Evolutionary conservation across 148 eudicot species (phyloP).

Genomic region (Cornus florida): DNA sequence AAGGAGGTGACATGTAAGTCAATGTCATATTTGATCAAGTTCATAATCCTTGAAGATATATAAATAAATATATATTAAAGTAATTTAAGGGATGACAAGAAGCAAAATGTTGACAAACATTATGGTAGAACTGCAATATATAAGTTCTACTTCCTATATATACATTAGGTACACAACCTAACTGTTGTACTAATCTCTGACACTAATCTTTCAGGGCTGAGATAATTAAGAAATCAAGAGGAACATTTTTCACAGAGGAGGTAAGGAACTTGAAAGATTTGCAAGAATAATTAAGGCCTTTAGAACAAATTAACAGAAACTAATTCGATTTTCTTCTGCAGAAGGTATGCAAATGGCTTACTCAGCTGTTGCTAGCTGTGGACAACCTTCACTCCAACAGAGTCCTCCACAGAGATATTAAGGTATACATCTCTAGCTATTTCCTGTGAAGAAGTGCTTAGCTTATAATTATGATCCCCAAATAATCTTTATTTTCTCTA

Average conservation of each 20-base stretch:
- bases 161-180: neutral
- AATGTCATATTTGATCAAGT: neutral
- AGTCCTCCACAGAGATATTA: slow-evolving; percentile 75
- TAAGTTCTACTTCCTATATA: no score
- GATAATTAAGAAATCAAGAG: slow-evolving; percentile 56
- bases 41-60: neutral
- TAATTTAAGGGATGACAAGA: neutral
- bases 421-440: slow-evolving; percentile 40
- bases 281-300: neutral
- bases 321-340: slow-evolving; percentile 22
- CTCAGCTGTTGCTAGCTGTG: slow-evolving; percentile 68
- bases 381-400: slow-evolving; percentile 84
- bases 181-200: neutral
- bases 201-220: slow-evolving; percentile 42
- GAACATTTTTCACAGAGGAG: slow-evolving; percentile 69
- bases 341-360: slow-evolving; percentile 84
- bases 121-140: no score
- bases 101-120: neutral
- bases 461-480: neutral
- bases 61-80: no score
- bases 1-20: slow-evolving; percentile 81
- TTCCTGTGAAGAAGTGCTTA: slow-evolving; percentile 2
- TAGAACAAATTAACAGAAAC: neutral
- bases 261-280: slow-evolving; percentile 25
- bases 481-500: neutral